Evolutionary conservation across 208 protist species (phyloP).

Genomic region (Trypanosoma vivax): DNA sequence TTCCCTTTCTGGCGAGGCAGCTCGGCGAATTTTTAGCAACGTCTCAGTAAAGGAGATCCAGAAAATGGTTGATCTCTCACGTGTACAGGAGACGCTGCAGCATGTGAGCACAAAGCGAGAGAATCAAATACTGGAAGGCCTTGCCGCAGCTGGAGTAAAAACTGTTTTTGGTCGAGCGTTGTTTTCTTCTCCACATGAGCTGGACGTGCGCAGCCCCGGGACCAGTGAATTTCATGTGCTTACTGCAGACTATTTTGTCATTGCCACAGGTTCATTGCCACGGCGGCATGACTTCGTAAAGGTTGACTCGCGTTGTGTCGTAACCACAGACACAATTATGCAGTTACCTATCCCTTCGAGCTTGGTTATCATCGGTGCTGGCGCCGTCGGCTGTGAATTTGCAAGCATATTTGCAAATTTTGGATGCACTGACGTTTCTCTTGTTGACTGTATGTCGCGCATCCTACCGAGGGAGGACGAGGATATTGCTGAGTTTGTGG

Average conservation of each 20-base stretch:
- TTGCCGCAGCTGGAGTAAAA: constrained; percentile 39
- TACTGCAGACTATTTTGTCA: constrained; percentile 61
- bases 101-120: constrained; percentile 32
- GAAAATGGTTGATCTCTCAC: constrained; percentile 20
- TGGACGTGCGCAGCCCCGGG: constrained; percentile 42
- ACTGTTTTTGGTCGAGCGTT: constrained; percentile 49
- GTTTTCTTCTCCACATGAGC: constrained; percentile 42
- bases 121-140: constrained; percentile 18
- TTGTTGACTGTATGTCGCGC: constrained; percentile 50
- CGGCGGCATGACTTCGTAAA: constrained; percentile 31
- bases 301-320: constrained; percentile 30
- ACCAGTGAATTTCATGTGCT: constrained; percentile 48
- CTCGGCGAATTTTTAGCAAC: constrained; percentile 30
- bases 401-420: constrained; percentile 64
- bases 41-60: constrained; percentile 10
- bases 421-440: constrained; percentile 42
- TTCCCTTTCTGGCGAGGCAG: constrained; percentile 20
- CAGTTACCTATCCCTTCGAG: constrained; percentile 42
- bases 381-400: constrained; percentile 64
- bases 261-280: constrained; percentile 56
- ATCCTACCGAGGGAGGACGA: constrained; percentile 60
- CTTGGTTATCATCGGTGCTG: constrained; percentile 65
- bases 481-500: constrained; percentile 46
- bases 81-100: constrained; percentile 30
- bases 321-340: constrained; percentile 54